Evolutionary conservation across 495 filamentous ascomycete species (phyloP).

Genomic region (Parachaetomium inaequale): DNA sequence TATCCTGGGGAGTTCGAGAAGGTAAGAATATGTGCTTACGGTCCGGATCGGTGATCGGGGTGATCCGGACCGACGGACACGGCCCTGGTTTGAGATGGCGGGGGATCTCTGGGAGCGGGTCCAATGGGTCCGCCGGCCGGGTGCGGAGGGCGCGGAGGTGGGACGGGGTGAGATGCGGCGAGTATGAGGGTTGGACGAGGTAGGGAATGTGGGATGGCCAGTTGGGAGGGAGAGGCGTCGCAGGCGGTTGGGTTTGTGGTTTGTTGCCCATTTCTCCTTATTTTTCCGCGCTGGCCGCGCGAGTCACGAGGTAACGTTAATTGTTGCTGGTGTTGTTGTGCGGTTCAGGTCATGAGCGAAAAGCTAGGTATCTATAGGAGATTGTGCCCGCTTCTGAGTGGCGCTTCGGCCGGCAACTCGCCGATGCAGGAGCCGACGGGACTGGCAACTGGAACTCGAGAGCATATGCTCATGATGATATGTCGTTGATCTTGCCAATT

Average conservation of each 20-base stretch:
- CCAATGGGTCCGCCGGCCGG: slow-evolving; percentile 24
- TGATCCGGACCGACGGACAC: slow-evolving; percentile 50
- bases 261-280: neutral
- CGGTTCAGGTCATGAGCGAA: no score
- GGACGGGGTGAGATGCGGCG: slow-evolving; percentile 39
- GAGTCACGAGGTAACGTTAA: neutral
- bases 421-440: no score
- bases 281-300: no score
- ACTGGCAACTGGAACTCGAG: no score
- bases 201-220: slow-evolving; percentile 58
- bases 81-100: slow-evolving; percentile 41
- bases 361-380: no score
- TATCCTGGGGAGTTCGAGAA: neutral
- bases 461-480: no score
- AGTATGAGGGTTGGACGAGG: slow-evolving; percentile 50
- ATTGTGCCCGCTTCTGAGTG: no score
- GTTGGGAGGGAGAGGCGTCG: slow-evolving; percentile 42
- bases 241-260: slow-evolving; percentile 9
- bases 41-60: slow-evolving; percentile 45
- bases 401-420: no score
- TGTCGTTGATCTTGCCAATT: no score
- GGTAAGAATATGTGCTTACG: slow-evolving; percentile 8
- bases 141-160: slow-evolving; percentile 39
- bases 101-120: slow-evolving; percentile 31
- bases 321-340: neutral